Evolutionary conservation across 2,329 filamentous ascomycete genomes (phyloP).

Genomic region (Leptographium lundbergii): DNA sequence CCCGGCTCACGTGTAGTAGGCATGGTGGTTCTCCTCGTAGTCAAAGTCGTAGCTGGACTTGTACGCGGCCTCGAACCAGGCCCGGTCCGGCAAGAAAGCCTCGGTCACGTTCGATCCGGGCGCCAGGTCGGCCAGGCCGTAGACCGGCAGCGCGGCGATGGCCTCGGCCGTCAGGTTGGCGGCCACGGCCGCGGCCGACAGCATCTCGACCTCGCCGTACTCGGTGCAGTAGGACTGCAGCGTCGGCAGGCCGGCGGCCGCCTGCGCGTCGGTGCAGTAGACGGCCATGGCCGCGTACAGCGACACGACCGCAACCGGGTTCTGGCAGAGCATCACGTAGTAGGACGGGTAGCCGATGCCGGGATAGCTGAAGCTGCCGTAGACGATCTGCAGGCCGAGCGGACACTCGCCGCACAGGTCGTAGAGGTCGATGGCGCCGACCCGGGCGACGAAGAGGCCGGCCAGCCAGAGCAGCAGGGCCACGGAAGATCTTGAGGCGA

Average conservation of each 20-base stretch:
- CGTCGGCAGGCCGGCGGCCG: background rate
- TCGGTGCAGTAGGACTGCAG: background rate
- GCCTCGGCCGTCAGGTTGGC: conserved; percentile 10
- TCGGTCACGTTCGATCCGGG: background rate
- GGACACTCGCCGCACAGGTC: conserved; percentile 1
- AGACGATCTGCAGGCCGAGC: background rate
- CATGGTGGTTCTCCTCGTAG: background rate
- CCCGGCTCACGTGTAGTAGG: conserved; percentile 6
- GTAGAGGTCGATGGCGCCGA: background rate
- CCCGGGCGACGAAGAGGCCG: background rate
- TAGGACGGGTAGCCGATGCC: conserved; percentile 2
- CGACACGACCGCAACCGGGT: conserved; percentile 4
- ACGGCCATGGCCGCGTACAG: conserved; percentile 5
- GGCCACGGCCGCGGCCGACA: background rate
- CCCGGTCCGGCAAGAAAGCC: conserved; percentile 3
- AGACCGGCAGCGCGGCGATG: conserved; percentile 5
- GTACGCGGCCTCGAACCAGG: background rate
- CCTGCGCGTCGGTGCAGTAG: conserved; percentile 5
- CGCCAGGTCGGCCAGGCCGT: background rate
- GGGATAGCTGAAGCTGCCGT: background rate
- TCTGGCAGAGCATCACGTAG: conserved; percentile 5
- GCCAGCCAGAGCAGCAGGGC: background rate
- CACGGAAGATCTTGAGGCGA: too few species aligned
- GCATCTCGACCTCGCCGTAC: background rate
- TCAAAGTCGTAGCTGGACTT: background rate